Evolutionary conservation across 2,329 filamentous ascomycete genomes (phyloP), one percentile per base, ranked within the genome.

Genomic region (Aspergillus chevalieri): DNA sequence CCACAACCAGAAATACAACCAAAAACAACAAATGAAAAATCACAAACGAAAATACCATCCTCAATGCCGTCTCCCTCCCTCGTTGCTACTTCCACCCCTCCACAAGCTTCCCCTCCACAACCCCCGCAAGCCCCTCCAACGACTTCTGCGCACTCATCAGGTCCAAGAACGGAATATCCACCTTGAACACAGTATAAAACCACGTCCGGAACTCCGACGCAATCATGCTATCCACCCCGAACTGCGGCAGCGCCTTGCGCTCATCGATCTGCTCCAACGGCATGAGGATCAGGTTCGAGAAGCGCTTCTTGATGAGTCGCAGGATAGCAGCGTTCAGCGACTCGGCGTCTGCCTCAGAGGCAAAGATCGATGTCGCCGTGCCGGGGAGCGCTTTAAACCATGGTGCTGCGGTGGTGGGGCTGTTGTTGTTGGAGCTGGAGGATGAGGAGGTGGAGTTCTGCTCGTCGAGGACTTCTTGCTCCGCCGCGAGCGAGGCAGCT

Each of bases 141-240:
- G 26, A 30, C 26, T 30, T 30, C 26, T 30, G 26, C 3, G 26
- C 26, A 12, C 26, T 30, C 26, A 30, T 30, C 26, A 30, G 10
- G 8, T 30, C 26, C 26, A 30, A 30, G 12, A 68, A 67, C 7
- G 66, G 60, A 3, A 73, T 53, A 46, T 73, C 65, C 2, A 71
- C 55, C 26, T 57, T 60, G 47, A 69, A 65, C 8, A 56, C 52
- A 5, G 56, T 50, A 44, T 58, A 71, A 24, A 72, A 59, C 66
- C 66, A 71, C 0, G 60, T 61, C 14, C 71, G 60, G 43, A 74
- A 66, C 52, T 74, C 72, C 8, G 67, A 60, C 0, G 62, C 70
- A 33, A 74, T 60, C 67, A 74, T 72, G 47, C 66, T 70, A 51
- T 74, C 71, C 14, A 74, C 54, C 6, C 72, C 71, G 50, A 65